phyloP scores from a whole-genome alignment of 140 eudicot genomes.

The Senecio squalidus region DNA sequence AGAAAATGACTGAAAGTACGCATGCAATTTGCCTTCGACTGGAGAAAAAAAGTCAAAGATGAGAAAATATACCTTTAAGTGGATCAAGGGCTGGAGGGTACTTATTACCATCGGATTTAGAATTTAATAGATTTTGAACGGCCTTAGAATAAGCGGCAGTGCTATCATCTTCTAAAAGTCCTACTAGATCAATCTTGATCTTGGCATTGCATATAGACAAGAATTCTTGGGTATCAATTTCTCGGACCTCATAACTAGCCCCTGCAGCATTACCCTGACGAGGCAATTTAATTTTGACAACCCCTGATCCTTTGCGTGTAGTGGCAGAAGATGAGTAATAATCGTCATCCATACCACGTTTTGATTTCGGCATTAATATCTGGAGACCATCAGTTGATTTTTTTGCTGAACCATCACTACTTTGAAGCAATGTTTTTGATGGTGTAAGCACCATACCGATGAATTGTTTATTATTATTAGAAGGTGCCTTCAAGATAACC shows the following conservation, averaged over 20 bases:
- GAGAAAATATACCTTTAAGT: slow-evolving; percentile 49
- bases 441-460: slow-evolving; percentile 84
- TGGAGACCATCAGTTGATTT: slow-evolving; percentile 43
- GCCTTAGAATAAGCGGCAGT: slow-evolving; percentile 77
- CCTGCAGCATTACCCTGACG: slow-evolving; percentile 81
- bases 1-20: too few species aligned
- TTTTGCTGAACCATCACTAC: slow-evolving; percentile 22
- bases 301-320: slow-evolving; percentile 78
- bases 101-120: slow-evolving; percentile 71
- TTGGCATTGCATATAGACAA: slow-evolving; percentile 71
- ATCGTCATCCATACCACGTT: slow-evolving; percentile 78
- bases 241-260: slow-evolving; percentile 78
- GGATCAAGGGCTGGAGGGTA: slow-evolving; percentile 98
- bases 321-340: slow-evolving; percentile 65
- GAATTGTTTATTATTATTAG: slow-evolving; percentile 55
- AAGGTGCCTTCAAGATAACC: slow-evolving; percentile 70
- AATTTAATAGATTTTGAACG: slow-evolving; percentile 51
- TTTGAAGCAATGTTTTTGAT: slow-evolving; percentile 43
- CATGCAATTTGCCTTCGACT: not conserved
- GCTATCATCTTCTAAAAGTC: slow-evolving; percentile 83
- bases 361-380: slow-evolving; percentile 73
- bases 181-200: slow-evolving; percentile 76
- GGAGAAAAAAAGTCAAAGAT: not conserved
- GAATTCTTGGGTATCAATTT: slow-evolving; percentile 58
- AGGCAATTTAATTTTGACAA: slow-evolving; percentile 72